phyloP scores from a whole-genome alignment of 306 rosid genomes.

The Vigna radiata region DNA sequence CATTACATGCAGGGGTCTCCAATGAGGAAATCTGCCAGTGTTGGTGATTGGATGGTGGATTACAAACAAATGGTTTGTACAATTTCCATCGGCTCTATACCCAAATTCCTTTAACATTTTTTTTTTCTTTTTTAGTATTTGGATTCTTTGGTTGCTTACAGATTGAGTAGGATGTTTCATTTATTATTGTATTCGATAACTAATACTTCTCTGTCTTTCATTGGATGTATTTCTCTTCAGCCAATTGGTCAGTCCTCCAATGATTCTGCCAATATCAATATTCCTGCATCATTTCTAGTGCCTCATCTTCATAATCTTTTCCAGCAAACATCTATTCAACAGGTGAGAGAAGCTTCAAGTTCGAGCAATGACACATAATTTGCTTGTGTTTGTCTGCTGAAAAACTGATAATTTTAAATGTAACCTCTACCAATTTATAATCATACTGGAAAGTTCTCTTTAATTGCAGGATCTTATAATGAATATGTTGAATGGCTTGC shows the following conservation, averaged over 20 bases:
- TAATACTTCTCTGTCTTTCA: conserved; percentile 34
- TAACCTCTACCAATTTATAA: conserved; percentile 33
- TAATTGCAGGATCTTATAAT: conserved; percentile 81
- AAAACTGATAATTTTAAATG: conserved; percentile 32
- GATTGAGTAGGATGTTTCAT: conserved; percentile 30
- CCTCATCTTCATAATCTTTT: conserved; percentile 93
- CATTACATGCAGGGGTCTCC: conserved; percentile 72
- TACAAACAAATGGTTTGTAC: conserved; percentile 76
- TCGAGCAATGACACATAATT: conserved; percentile 39
- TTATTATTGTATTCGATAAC: conserved; percentile 26
- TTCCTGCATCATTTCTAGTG: conserved; percentile 72
- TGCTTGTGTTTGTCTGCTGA: conserved; percentile 4
- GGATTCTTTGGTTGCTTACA: conserved; percentile 21
- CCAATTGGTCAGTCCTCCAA: conserved; percentile 60
- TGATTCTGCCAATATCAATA: conserved; percentile 64
- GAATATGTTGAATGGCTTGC: conserved; percentile 79
- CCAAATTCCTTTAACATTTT: conserved; percentile 12
- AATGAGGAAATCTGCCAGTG: conserved; percentile 92
- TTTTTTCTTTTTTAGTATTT: conserved; percentile 27
- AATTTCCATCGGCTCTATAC: conserved; percentile 19
- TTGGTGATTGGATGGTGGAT: conserved; percentile 93
- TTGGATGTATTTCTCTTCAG: conserved; percentile 56
- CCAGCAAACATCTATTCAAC: conserved; percentile 93
- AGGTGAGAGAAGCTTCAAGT: conserved; percentile 62
- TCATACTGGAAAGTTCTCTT: conserved; percentile 43